Base-by-base conservation (phyloP, 2,329 filamentous ascomycete genomes). In the Penicillium capsulatum region DNA sequence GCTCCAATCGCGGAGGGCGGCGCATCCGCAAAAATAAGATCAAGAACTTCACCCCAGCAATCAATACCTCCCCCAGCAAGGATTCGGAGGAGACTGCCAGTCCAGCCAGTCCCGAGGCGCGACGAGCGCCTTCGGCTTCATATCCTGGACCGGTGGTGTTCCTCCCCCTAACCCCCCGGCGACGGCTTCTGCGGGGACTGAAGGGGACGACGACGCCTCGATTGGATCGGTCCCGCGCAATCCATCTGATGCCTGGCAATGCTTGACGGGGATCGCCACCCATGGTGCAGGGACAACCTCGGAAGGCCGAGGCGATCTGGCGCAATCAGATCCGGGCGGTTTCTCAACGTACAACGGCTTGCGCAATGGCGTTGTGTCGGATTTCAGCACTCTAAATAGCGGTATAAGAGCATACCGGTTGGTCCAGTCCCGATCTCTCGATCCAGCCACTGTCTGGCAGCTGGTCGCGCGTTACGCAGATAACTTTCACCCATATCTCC, bases 401-500 rank as follows among this genome's bases (percentile, higher is more conserved):
- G 67, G 67, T 0, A 68, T 71, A 29, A 54, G 56, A 31, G 59
- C 62, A 0, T 72, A 72, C 40, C 63, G 65, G 13, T 57, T 71
- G 5, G 67, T 72, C 2, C 65, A 70, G 19, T 61, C 67, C 27
- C 61, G 63, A n/a, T 63, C 60, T 58, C 54, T 70, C 59, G 67
- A 77, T 66, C 55, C 65, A 43, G 67, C 69, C 10, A 73, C 71
- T 13, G 66, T 80, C 24, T 73, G 71, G 47, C 67, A 73, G 47
- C 64, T 80, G 28, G 66, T 80, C 13, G 61, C 67, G 27, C 78
- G 80, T 17, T 85, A 83, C 50, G 77, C 77, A 39, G 69, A 80
- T 41, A 73, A 79, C 45, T 86, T 83, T 49, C 82, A 86, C 53
- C 79, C 80, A 0, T 86, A 81, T 64, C 83, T 84, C 40, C 83